Evolutionary conservation across 2,329 filamentous ascomycete genomes (phyloP), one percentile per base, ranked within the genome.

Genomic region (Arthrobotrys iridis): DNA sequence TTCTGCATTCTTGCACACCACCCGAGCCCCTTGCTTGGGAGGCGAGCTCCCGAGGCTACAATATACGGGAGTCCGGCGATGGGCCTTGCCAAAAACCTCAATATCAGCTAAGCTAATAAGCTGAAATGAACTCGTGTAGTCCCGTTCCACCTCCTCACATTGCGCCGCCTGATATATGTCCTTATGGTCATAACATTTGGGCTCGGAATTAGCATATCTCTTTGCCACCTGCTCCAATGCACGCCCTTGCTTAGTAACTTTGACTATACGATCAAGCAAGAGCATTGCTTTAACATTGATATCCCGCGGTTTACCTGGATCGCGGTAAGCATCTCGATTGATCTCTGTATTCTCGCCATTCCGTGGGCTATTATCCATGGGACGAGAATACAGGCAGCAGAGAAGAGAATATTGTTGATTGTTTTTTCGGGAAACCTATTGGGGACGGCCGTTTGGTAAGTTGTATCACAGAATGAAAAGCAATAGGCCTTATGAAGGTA

Each of bases 251-350:
- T 78, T 28, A 78, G 77, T 41, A 81, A 81, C 41, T 81, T 81
- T 64, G 41, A 70, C 10, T 80, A 78, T 73, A 72, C 26, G 20
- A 52, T 80, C n/a, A 22, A 65, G 11, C 58, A 78, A 20, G 52
- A 75, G 2, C 64, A 66, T 5, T 81, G 80, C 43, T 67, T 80
- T 10, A 80, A 81, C 46, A 78, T 78, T 50, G 80, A 81, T 63
- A 79, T 79, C 8, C 78, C 79, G 33, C 77, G 80, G n/a, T 81
- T 64, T 78, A 79, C 80, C 45, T 81, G 79, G 79, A 78, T 80
- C 22, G 77, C 71, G 7, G 52, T 79, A 1, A 80, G 79, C 50
- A 77, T 81, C 10, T 76, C 77, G 2, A 79, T 80, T 24, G 80
- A 81, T 68, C 6, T 80, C 8, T 72, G 77, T 30, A 77, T 80